Percentiles rank a stretch among this genome's conserved stretches.
Conservation (phyloP, 2,329 filamentous ascomycete genomes). For the Phialophora verrucosa region DNA sequence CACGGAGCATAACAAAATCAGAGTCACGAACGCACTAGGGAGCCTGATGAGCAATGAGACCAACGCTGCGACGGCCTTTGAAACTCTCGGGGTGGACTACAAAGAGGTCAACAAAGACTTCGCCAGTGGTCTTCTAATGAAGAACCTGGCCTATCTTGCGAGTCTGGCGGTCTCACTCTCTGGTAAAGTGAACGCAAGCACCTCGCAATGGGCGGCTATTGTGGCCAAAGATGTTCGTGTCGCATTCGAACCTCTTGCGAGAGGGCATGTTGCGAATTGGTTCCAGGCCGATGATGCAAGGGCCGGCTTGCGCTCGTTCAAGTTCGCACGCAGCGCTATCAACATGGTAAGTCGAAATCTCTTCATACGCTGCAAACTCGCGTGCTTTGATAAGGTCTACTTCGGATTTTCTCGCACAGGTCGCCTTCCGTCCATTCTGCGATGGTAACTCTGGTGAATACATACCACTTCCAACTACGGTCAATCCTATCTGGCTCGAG, state of each 20-base stretch:
- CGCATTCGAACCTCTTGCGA: conserved; percentile 15
- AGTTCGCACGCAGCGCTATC: conserved; percentile 12
- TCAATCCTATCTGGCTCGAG: background rate
- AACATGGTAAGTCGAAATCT: conserved; percentile 2
- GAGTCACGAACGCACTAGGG: conserved; percentile 5
- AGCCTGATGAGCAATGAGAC: conserved; percentile 14
- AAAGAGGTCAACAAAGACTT: conserved; percentile 1
- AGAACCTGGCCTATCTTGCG: background rate
- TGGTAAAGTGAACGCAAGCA: conserved; percentile 10
- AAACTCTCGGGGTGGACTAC: conserved; percentile 14
- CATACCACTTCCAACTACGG: background rate
- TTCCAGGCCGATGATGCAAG: conserved; percentile 8
- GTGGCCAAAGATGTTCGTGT: background rate
- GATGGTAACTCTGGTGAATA: background rate
- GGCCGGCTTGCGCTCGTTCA: conserved; percentile 11
- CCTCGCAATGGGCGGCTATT: background rate
- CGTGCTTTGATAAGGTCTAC: background rate
- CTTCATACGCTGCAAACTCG: background rate
- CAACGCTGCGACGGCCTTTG: conserved; percentile 9
- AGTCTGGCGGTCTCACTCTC: background rate
- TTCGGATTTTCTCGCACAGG: background rate
- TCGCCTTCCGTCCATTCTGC: background rate
- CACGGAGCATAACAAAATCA: conserved; percentile 10
- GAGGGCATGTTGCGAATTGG: conserved; percentile 16
- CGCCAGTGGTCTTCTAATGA: background rate